A percentile compares a stretch with the other conserved stretches of the same genome.
These are phyloP conservation scores for Diplodia corticola DNA, from an alignment of 2,329 filamentous ascomycete genomes.

Conservation along the genomic window DNA sequence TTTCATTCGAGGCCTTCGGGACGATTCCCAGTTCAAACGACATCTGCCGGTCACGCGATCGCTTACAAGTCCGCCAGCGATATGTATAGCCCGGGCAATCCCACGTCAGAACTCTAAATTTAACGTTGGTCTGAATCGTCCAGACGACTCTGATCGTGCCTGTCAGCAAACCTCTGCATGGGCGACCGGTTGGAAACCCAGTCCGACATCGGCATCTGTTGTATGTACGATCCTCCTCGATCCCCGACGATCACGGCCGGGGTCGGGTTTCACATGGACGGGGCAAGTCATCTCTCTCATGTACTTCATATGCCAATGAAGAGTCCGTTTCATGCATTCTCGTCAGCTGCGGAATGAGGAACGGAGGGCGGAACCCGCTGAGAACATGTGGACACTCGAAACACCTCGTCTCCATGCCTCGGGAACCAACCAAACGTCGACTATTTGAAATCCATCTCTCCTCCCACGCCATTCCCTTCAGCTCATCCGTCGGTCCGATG, in stretches of 20 bases:
- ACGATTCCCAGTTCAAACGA: not conserved
- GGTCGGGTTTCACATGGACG: slow-evolving; percentile 14
- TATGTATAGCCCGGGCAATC: not conserved
- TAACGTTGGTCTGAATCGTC: not conserved
- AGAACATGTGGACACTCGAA: not conserved
- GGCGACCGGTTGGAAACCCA: too few relatives aligned
- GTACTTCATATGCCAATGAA: slow-evolving; percentile 39
- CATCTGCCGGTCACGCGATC: not conserved
- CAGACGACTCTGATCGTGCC: not conserved
- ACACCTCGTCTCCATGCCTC: not conserved
- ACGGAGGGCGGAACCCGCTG: too few relatives aligned
- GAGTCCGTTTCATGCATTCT: slow-evolving; percentile 38
- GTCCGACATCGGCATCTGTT: slow-evolving; percentile 20
- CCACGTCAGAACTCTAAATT: not conserved
- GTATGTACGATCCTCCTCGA: slow-evolving; percentile 18
- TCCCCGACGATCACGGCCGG: slow-evolving; percentile 16
- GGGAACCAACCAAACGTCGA: not conserved
- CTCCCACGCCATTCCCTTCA: not conserved
- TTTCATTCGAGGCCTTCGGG: not conserved
- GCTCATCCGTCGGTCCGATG: too few relatives aligned
- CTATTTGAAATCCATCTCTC: not conserved
- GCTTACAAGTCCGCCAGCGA: too few relatives aligned
- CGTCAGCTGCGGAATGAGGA: not conserved
- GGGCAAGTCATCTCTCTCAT: slow-evolving; percentile 41
- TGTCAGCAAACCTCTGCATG: too few relatives aligned